Base-by-base conservation (phyloP, 306 rosid genomes). In the Trifolium fragiferum region DNA sequence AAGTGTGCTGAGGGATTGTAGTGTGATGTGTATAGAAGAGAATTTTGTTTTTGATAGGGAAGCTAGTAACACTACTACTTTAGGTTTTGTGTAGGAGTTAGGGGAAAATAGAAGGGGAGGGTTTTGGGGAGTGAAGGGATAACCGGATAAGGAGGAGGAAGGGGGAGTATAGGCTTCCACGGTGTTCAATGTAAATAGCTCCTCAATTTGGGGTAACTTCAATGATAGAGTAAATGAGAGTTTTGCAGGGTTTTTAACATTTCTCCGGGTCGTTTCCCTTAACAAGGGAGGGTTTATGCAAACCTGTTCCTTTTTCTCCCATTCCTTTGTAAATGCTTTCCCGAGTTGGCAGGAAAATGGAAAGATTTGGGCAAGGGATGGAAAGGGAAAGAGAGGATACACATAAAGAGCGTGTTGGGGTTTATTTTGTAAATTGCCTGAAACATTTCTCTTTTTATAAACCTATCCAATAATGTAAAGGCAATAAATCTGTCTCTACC, bases 1-100 rank as follows among this genome's bases (percentile, higher is more conserved):
- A 54, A 70, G 49, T n/a, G 10, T 58, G 37, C 15, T 16, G 10
- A 71, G 43, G 35, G 30, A 54, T 43, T 76, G 1, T 64, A 4
- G 74, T 43, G n/a, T 41, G 53, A 73, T 59, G 2, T 50, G 30
- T 25, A 40, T 32, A 10, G 21, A 70, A 43, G 60, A 57, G 53
- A 49, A 19, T 18, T 61, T 61, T 38, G 15, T 30, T 2, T 60
- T 43, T 35, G 33, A 38, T 55, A 8, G 66, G 55, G 44, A 10
- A 16, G 25, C 18, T 70, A 21, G 59, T n/a, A 13, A 11, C 4
- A 57, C 18, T 23, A 23, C 4, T 21, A 12, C 16, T 57, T 57
- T 23, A 25, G n/a, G n/a, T 21, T 55, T 55, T 55, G 62, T 11
- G 7, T 21, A 7, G n/a, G 8, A 10, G 33, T 20, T 21, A 9